A percentile compares a stretch with the other conserved stretches of the same genome.
phyloP scores from a whole-genome alignment of 805 yeast genomes.

The Candida sonorensis region DNA sequence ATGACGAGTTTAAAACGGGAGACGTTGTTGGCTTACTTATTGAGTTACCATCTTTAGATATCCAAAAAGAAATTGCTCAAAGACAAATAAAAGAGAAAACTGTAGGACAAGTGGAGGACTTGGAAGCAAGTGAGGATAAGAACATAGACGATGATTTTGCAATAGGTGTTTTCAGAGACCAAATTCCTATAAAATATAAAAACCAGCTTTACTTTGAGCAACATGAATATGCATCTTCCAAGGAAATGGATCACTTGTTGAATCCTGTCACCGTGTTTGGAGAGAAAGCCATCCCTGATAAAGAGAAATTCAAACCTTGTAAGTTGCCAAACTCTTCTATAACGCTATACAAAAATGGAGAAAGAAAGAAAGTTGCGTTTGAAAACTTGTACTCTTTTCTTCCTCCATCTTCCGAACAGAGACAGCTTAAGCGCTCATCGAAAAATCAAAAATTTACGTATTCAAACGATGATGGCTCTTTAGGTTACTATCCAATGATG shows the following conservation, averaged over 20 bases:
- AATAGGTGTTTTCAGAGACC: slow-evolving; percentile 63
- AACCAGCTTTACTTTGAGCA: slow-evolving; percentile 76
- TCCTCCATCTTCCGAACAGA: slow-evolving; percentile 66
- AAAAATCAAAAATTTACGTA: slow-evolving; percentile 9
- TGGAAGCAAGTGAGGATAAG: neutral
- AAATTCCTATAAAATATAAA: slow-evolving; percentile 80
- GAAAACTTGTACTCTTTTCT: slow-evolving; percentile 64
- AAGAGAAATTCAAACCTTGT: slow-evolving; percentile 39
- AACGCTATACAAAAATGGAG: slow-evolving; percentile 73
- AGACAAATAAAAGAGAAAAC: slow-evolving; percentile 28
- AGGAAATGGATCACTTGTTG: slow-evolving; percentile 64
- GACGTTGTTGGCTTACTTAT: slow-evolving; percentile 80
- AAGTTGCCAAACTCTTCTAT: slow-evolving; percentile 52
- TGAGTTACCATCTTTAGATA: slow-evolving; percentile 49
- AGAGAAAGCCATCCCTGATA: slow-evolving; percentile 54
- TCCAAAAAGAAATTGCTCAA: slow-evolving; percentile 37
- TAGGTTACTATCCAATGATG: slow-evolving; percentile 90
- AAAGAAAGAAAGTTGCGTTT: slow-evolving; percentile 55
- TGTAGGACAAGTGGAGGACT: neutral
- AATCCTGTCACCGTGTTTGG: slow-evolving; percentile 69
- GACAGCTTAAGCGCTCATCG: slow-evolving; percentile 23
- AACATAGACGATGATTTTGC: neutral
- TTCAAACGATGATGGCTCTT: slow-evolving; percentile 67
- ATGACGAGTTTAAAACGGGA: slow-evolving; percentile 55
- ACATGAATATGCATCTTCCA: slow-evolving; percentile 67